These are phyloP conservation scores for Polychaeton citri DNA, from an alignment of 2,329 filamentous ascomycete genomes.

Conservation along the genomic window DNA sequence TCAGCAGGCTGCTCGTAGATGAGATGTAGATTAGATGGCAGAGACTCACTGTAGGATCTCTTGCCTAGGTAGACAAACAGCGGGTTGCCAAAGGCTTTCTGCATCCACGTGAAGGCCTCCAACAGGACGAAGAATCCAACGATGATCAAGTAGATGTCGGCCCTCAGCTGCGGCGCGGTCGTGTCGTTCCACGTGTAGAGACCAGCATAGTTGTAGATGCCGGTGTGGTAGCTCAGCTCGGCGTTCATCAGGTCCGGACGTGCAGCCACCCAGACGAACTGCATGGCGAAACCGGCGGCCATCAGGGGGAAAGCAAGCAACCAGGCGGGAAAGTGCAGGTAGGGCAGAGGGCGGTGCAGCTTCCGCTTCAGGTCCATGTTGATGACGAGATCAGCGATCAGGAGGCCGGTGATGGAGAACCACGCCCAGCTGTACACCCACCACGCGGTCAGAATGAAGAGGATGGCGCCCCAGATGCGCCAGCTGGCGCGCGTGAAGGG, in stretches of 20 bases:
- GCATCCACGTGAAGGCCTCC: conserved; percentile 25
- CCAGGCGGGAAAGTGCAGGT: conserved; percentile 19
- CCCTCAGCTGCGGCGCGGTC: conserved; percentile 24
- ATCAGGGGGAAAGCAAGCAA: conserved; percentile 19
- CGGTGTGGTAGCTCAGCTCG: conserved; percentile 29
- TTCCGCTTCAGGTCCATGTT: conserved; percentile 27
- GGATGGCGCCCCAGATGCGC: conserved; percentile 25
- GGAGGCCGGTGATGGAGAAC: conserved; percentile 30
- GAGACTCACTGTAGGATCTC: conserved; percentile 31
- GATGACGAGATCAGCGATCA: conserved; percentile 27
- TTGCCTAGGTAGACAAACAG: conserved; percentile 26
- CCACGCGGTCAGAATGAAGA: conserved; percentile 31
- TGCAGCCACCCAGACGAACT: conserved; percentile 31
- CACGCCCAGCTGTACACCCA: conserved; percentile 36
- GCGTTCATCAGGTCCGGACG: conserved; percentile 21
- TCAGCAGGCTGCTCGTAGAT: conserved; percentile 1
- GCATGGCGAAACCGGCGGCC: conserved; percentile 24
- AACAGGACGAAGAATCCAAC: conserved; percentile 28
- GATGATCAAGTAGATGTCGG: conserved; percentile 32
- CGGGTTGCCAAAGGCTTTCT: conserved; percentile 22
- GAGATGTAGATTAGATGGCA: conserved; percentile 1
- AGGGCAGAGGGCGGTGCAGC: conserved; percentile 9
- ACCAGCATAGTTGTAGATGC: conserved; percentile 25
- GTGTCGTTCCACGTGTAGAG: conserved; percentile 24
- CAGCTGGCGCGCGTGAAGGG: conserved; percentile 28